Conservation (phyloP, 441 rosid species). For the Brassica balearica region DNA sequence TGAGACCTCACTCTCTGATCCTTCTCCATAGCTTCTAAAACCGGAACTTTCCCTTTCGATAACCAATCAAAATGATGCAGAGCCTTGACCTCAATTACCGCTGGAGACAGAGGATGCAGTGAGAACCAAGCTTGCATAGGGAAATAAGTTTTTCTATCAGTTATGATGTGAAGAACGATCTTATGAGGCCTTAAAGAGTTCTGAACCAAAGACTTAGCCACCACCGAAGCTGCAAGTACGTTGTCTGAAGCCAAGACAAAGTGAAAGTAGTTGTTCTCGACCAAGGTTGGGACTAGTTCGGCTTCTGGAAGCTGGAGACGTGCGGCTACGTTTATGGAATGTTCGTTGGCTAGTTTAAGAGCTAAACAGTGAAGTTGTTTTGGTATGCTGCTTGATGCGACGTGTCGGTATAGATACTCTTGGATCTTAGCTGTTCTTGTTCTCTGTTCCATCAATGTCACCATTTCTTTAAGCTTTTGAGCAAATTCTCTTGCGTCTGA, state of each 20-base stretch:
- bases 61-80: slow-evolving; percentile 98
- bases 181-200: slow-evolving; percentile 71
- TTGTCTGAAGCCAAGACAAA: slow-evolving; percentile 91
- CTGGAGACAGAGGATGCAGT: slow-evolving; percentile 74
- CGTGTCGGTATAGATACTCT: slow-evolving; percentile 87
- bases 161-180: slow-evolving; percentile 86
- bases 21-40: slow-evolving; percentile 96
- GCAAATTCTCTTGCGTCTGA: slow-evolving; percentile 82
- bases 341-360: slow-evolving; percentile 82
- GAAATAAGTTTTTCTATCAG: slow-evolving; percentile 87
- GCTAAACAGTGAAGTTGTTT: slow-evolving; percentile 93
- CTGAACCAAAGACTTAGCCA: slow-evolving; percentile 71
- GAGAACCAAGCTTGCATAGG: slow-evolving; percentile 99
- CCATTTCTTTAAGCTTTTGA: slow-evolving; percentile 89
- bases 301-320: slow-evolving; percentile 89
- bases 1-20: slow-evolving; percentile 82
- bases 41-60: slow-evolving; percentile 89
- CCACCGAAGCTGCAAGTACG: slow-evolving; percentile 88
- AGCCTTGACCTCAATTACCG: slow-evolving; percentile 90
- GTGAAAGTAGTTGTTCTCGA: slow-evolving; percentile 82
- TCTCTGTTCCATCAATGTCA: slow-evolving; percentile 81
- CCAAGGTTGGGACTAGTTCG: slow-evolving; percentile 81
- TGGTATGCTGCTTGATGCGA: slow-evolving; percentile 95
- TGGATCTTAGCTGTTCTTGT: slow-evolving; percentile 94
- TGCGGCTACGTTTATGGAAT: slow-evolving; percentile 90